Base-by-base conservation (phyloP, 495 filamentous ascomycete genomes). In the Paragyromitra xinjiangensis region DNA sequence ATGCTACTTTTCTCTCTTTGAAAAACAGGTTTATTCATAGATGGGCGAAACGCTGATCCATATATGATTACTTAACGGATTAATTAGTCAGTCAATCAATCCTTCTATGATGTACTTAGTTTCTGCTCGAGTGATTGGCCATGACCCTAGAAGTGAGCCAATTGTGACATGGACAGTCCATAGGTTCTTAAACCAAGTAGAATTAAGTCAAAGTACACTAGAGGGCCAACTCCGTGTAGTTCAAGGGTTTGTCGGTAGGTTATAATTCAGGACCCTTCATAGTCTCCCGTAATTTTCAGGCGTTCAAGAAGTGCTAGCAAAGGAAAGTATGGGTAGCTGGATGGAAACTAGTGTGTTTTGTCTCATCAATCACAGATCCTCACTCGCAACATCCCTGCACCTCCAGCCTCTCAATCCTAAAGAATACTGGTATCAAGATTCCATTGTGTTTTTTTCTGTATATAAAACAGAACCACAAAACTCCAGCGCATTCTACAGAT, bases 401-500 rank as follows among this genome's bases (percentile, higher is more conserved):
- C 29, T 34, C 14, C 14, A 7, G 29, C 29, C 24, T 16, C 29
- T 61, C 56, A 37, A 22, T 40, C 37, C 11, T 7, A 14, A 7
- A 16, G n/a, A 55, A 55, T 55, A 55, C 0, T n/a, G 56, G 51
- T 55, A 55, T 55, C 56, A 58, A 58, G 14, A 29, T 61, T 12
- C 39, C 58, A 40, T 19, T 62, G 14, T n/a, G 29, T 40, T 19
- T 42, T 63, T 42, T 63, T 63, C 16, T 63, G 39, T 42, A 40
- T 63, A 63, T 39, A 63, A 44, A 63, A 61, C 6, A 63, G 59
- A 37, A 59, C 53, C 68, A 70, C 68, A 70, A 70, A 55, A 70
- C 67, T 70, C 66, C 53, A 48, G 53, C 29, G 11, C 8, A 61
- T 37, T 62, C 40, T 42, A 50, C 42, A 61, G 22, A 22, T 68